These are phyloP conservation scores for Sapria himalayana DNA, from an alignment of 345 rosid species.

Conservation along the genomic window DNA sequence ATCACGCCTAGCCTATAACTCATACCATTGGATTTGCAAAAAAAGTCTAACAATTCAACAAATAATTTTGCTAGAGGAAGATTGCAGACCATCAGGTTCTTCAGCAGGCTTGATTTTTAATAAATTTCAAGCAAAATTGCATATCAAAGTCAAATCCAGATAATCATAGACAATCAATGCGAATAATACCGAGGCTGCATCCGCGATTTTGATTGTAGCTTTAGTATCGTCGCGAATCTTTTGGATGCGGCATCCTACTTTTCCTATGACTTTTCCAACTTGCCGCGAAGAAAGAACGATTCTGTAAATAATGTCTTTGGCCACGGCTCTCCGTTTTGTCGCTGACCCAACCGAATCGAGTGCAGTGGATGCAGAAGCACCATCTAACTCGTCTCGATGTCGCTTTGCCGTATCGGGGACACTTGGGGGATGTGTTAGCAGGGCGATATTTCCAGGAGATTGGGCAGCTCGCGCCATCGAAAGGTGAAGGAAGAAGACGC, in stretches of 20 bases:
- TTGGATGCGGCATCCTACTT: constrained; percentile 41
- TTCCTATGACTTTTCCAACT: constrained; percentile 58
- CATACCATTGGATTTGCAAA: too few relatives aligned
- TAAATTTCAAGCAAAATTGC: too few relatives aligned
- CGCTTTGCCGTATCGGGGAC: constrained; percentile 15
- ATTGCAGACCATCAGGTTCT: too few relatives aligned
- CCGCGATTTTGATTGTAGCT: constrained; percentile 49
- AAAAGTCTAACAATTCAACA: too few relatives aligned
- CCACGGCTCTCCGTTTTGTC: constrained; percentile 20
- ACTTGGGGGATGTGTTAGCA: neutral
- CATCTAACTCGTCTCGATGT: constrained; percentile 21
- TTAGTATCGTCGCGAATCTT: constrained; percentile 53
- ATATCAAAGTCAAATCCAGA: too few relatives aligned
- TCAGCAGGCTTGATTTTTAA: too few relatives aligned
- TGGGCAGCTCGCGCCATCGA: too few relatives aligned
- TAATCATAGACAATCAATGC: too few relatives aligned
- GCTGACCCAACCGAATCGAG: constrained; percentile 15
- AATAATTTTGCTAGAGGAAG: too few relatives aligned
- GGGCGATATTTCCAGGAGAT: too few relatives aligned
- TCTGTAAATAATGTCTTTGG: constrained; percentile 35
- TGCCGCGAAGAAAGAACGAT: constrained; percentile 39
- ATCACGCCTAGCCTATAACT: too few relatives aligned
- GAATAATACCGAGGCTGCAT: constrained; percentile 30
- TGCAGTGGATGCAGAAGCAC: constrained; percentile 4
- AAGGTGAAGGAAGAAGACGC: too few relatives aligned